Conservation (phyloP, 2,329 filamentous ascomycete genomes). For the Beauveria brongniartii region DNA sequence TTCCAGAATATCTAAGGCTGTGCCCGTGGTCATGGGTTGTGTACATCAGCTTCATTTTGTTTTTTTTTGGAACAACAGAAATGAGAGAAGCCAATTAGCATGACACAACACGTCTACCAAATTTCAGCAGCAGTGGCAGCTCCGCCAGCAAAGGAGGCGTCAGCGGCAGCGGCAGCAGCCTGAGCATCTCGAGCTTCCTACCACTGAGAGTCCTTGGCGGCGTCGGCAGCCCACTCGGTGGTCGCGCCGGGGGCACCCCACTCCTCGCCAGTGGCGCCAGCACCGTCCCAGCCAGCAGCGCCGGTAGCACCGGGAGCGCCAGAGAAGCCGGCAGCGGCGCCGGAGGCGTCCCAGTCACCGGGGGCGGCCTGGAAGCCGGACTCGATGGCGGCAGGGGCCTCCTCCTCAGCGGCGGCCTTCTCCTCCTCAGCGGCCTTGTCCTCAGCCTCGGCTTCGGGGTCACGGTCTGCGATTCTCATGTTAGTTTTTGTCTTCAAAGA, state of each 20-base stretch:
- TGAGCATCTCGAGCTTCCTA: constrained; percentile 27
- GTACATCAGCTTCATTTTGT: too few relatives aligned
- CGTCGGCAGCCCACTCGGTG: constrained; percentile 60
- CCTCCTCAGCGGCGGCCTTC: constrained; percentile 65
- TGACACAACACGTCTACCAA: not conserved
- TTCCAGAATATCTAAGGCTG: not conserved
- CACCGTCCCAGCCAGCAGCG: constrained; percentile 49
- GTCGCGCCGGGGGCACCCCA: constrained; percentile 57
- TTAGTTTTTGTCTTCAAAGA: not conserved
- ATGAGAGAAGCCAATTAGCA: not conserved
- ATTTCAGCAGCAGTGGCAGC: not conserved
- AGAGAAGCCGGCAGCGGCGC: constrained; percentile 60
- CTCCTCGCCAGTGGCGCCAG: constrained; percentile 51
- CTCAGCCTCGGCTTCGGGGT: constrained; percentile 98
- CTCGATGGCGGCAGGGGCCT: constrained; percentile 70
- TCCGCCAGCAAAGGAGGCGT: not conserved
- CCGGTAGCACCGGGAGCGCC: constrained; percentile 34
- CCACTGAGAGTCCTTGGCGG: constrained; percentile 49
- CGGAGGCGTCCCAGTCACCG: constrained; percentile 73
- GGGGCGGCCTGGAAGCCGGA: constrained; percentile 59
- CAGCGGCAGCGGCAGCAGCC: constrained; percentile 6
- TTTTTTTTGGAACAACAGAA: not conserved
- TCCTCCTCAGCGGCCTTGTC: constrained; percentile 96
- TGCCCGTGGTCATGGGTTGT: not conserved
- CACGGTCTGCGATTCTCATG: constrained; percentile 59